Evolutionary conservation across 352 stramenopile species (phyloP), one percentile per base, ranked within the genome.

Genomic region (Globisporangium polare): DNA sequence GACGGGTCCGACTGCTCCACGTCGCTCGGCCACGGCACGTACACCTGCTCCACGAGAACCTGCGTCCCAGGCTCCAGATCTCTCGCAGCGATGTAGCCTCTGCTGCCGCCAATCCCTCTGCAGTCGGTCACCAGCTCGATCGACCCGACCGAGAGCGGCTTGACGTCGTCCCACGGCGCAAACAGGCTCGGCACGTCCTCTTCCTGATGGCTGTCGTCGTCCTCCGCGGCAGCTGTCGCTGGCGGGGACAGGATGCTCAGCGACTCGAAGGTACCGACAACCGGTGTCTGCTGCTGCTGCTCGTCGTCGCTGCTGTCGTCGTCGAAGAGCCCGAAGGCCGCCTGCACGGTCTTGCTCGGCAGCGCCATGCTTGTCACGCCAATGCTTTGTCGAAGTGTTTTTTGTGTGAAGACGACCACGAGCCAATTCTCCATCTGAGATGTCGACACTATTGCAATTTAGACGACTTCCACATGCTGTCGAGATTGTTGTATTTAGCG

Each of bases 31-130:
- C 94, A 98, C n/a, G 85, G 76, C 52, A 97, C 75, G 46, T 92
- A 92, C 17, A 95, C 80, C 39, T 93, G 78, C 71, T 98, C 94
- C 29, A 97, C 75, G 5, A 98, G 72, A 37, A 98, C 72, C 39
- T 91, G 79, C 59, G 92, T 98, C 50, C 94, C 94, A 5, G 92
- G 79, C 46, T 80, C 66, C 20, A 98, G 63, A 51, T 96, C 75
- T 43, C 68, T 61, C 6, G 67, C 73, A 1, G 94, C 94, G 27
- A 97, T 79, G 52, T 97, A 98, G 18, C 91, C 94, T 22, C 94
- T 72, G n/a, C 78, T 83, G 41, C 92, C 92, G 26, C 94, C 91
- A 10, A 92, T 67, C 42, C 73, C 58, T 5, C 66, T 63, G 55
- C 70, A 86, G 57, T 77, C 80, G 31, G 67, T 81, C 10, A 80